phyloP scores from a whole-genome alignment of 331 rosid genomes.

The Prunus yedoensis region DNA sequence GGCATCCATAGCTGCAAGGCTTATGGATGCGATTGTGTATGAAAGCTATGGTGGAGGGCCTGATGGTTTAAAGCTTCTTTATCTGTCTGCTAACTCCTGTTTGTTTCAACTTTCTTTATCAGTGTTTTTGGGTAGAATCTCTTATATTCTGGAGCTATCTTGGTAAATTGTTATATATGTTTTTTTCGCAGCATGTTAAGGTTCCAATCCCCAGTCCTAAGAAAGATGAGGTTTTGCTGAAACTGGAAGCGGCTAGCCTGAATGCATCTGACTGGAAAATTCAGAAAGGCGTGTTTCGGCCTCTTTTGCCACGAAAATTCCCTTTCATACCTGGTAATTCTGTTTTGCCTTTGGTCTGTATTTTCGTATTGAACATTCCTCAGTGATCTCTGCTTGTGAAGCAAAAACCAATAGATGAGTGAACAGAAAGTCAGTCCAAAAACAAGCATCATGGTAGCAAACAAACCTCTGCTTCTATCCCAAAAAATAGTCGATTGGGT shows the following conservation, averaged over 20 bases:
- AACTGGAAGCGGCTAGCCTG: slow-evolving; percentile 63
- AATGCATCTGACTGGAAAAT: slow-evolving; percentile 79
- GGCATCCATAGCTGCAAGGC: slow-evolving; percentile 32
- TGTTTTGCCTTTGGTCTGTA: not conserved
- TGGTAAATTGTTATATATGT: not conserved
- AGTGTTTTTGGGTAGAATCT: not conserved
- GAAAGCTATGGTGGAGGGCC: slow-evolving; percentile 37
- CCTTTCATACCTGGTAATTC: slow-evolving; percentile 59
- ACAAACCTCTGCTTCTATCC: too few species aligned
- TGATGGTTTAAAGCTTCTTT: slow-evolving; percentile 31
- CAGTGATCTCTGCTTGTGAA: not conserved
- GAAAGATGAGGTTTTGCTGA: slow-evolving; percentile 52
- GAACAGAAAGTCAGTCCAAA: too few species aligned
- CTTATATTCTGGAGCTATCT: not conserved
- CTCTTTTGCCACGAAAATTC: slow-evolving; percentile 48
- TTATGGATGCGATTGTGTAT: slow-evolving; percentile 43
- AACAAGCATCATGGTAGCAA: too few species aligned
- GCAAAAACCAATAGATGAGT: too few species aligned
- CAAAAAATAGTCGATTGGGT: too few species aligned
- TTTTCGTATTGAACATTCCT: not conserved
- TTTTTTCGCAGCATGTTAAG: slow-evolving; percentile 58
- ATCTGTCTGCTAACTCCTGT: not conserved
- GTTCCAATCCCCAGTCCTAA: slow-evolving; percentile 58
- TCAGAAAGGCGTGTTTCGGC: slow-evolving; percentile 55
- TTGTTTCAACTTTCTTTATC: not conserved